Base-by-base conservation (phyloP, 2,329 filamentous ascomycete genomes). In the Trichoderma gracile region DNA sequence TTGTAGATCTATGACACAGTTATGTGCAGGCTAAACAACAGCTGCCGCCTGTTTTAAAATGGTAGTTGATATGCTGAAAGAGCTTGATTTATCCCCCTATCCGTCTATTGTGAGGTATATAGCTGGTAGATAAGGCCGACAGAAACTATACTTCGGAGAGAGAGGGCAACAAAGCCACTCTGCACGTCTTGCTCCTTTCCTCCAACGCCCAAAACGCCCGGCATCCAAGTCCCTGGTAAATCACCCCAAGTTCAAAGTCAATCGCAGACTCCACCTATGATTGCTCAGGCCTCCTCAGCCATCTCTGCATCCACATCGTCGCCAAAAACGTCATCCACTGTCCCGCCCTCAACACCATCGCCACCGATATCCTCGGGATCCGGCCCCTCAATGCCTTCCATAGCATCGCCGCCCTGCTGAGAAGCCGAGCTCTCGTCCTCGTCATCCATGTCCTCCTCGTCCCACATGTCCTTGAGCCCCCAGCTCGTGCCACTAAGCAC, bases 401-500 rank as follows among this genome's bases (percentile, higher is more conserved):
- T 84, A 14, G 79, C 81, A 66, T 83, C 81, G 25, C 75, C 78
- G 40, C 73, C 78, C 43, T 73, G 73, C 67, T 74, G 74, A 43
- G 74, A 73, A 53, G 78, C 33, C 17, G 47, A 76, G 40, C 79
- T 80, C 17, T 79, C 79, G 5, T 78, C 78, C 5, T 75, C 78
- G 17, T 73, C 78, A 14, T 73, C 78, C 1, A 80, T 78, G 7
- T 78, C 80, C 5, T 78, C 80, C 60, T 80, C 79, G 42, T 81
- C 82, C 83, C 86, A 88, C 25, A 83, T 79, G 33, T 88, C 84
- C 70, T 81, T 81, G 65, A 90, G 73, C 0, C 85, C 85, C 88
- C 88, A 90, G 66, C 84, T 83, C 58, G 85, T 81, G 17, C 88
- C 88, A 64, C 83, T 88, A 50, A 90, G 79, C 33, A 89, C 87